Percentiles rank a stretch among this genome's conserved stretches.
Evolutionary conservation across 306 rosid genomes (phyloP).

Genomic region (Corylus heterophylla): DNA sequence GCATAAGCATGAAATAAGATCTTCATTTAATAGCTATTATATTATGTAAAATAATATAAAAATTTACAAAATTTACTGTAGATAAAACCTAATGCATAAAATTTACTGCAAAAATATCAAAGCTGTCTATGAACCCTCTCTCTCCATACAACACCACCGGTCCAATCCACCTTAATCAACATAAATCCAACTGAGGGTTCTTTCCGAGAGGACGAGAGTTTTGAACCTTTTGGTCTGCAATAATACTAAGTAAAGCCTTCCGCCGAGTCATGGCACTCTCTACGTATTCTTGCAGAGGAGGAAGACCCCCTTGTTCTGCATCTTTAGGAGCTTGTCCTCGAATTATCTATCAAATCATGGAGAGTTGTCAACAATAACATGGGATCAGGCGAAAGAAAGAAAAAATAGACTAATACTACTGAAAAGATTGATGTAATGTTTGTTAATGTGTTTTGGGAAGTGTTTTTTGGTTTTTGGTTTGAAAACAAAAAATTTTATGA

Average conservation of each 20-base stretch:
- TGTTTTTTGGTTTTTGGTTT: too few relatives aligned
- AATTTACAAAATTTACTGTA: not conserved
- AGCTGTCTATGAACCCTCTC: not conserved
- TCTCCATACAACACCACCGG: not conserved
- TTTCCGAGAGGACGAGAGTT: constrained; percentile 11
- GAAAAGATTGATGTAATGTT: not conserved
- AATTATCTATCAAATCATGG: constrained; percentile 53
- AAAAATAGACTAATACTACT: not conserved
- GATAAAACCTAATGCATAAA: not conserved
- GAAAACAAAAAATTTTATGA: too few relatives aligned
- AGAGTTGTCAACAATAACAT: not conserved
- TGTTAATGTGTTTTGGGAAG: too few relatives aligned
- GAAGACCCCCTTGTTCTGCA: constrained; percentile 41
- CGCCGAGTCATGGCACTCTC: constrained; percentile 40
- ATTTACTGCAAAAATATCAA: not conserved
- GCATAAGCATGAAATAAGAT: not conserved
- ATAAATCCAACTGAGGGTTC: constrained; percentile 31
- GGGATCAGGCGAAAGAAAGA: not conserved
- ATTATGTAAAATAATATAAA: not conserved
- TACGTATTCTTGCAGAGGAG: constrained; percentile 43
- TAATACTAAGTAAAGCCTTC: constrained; percentile 29
- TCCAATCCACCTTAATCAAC: not conserved
- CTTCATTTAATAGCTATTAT: too few relatives aligned
- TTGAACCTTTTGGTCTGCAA: constrained; percentile 8
- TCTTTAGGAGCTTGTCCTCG: constrained; percentile 44